Percentiles rank a stretch among this genome's conserved stretches.
Conservation (phyloP, 139 green algal species). For the Nannochloris sp. region DNA sequence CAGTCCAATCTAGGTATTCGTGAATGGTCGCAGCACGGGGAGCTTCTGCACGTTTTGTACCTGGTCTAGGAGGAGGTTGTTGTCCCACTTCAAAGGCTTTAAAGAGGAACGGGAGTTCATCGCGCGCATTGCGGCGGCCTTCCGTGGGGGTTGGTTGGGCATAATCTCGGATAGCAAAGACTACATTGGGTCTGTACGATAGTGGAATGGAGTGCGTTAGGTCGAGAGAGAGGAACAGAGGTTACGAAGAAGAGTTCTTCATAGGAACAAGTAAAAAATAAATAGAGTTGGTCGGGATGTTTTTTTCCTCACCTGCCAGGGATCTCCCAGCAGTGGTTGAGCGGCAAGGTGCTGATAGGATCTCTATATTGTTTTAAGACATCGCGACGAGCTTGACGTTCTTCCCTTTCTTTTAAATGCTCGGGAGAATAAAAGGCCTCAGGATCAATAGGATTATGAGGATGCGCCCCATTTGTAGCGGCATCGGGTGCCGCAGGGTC, state of each 20-base stretch:
- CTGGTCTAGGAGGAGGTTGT: constrained; percentile 41
- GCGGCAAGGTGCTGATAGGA: constrained; percentile 5
- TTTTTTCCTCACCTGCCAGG: constrained; percentile 14
- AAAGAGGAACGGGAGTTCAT: constrained; percentile 82
- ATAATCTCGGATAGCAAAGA: constrained; percentile 29
- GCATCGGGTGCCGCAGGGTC: no score
- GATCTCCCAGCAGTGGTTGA: constrained; percentile 27
- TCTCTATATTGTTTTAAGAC: constrained; percentile 13
- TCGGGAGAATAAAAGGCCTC: constrained; percentile 10
- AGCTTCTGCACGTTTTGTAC: constrained; percentile 50
- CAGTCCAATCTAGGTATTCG: constrained; percentile 93
- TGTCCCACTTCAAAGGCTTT: constrained; percentile 85
- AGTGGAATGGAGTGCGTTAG: not conserved
- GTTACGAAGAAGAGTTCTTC: not conserved
- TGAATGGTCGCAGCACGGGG: constrained; percentile 83
- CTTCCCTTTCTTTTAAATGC: constrained; percentile 7
- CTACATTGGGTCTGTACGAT: constrained; percentile 23
- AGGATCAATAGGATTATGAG: not conserved
- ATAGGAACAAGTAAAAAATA: not conserved
- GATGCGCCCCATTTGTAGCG: no score
- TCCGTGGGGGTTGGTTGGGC: not conserved
- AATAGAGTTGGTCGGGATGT: not conserved
- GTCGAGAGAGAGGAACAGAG: not conserved
- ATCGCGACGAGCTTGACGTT: constrained; percentile 15
- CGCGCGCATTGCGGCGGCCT: constrained; percentile 31